Evolutionary conservation across 2,329 filamentous ascomycete species (phyloP).

Genomic region (Nemania diffusa): DNA sequence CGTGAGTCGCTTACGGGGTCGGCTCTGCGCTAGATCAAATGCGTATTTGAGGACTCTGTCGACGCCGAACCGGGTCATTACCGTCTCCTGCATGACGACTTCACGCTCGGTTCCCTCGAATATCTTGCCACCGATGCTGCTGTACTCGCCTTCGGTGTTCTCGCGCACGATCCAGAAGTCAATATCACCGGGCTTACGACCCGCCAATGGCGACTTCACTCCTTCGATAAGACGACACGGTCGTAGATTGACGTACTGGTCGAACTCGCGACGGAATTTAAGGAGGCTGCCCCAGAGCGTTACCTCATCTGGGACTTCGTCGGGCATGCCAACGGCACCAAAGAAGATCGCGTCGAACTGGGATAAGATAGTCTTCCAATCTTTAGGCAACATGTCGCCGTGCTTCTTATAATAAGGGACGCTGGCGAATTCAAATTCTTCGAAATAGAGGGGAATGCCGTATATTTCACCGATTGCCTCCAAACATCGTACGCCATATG

Average conservation of each 20-base stretch:
- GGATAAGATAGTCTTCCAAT: slow-evolving; percentile 63
- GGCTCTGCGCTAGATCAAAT: slow-evolving; percentile 66
- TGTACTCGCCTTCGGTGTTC: slow-evolving; percentile 73
- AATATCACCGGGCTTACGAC: slow-evolving; percentile 65
- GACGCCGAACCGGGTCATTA: slow-evolving; percentile 68
- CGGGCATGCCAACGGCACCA: slow-evolving; percentile 69
- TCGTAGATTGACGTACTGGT: slow-evolving; percentile 75
- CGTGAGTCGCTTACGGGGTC: slow-evolving; percentile 66
- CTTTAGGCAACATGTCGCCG: slow-evolving; percentile 55
- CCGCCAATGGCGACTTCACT: slow-evolving; percentile 50
- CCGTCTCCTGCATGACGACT: slow-evolving; percentile 67
- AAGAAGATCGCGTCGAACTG: slow-evolving; percentile 75
- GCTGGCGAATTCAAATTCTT: slow-evolving; percentile 73
- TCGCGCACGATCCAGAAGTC: slow-evolving; percentile 74
- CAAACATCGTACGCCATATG: slow-evolving; percentile 70
- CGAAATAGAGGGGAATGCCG: slow-evolving; percentile 66
- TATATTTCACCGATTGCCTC: slow-evolving; percentile 61
- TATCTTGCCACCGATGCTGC: slow-evolving; percentile 69
- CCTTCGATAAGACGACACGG: slow-evolving; percentile 59
- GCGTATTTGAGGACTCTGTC: slow-evolving; percentile 70
- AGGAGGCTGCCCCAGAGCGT: slow-evolving; percentile 74
- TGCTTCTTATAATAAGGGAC: slow-evolving; percentile 66
- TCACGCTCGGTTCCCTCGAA: slow-evolving; percentile 68
- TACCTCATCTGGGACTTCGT: slow-evolving; percentile 71
- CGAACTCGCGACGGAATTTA: slow-evolving; percentile 73